Base-by-base conservation (phyloP, 345 rosid species). In the Clarkia xantiana region DNA sequence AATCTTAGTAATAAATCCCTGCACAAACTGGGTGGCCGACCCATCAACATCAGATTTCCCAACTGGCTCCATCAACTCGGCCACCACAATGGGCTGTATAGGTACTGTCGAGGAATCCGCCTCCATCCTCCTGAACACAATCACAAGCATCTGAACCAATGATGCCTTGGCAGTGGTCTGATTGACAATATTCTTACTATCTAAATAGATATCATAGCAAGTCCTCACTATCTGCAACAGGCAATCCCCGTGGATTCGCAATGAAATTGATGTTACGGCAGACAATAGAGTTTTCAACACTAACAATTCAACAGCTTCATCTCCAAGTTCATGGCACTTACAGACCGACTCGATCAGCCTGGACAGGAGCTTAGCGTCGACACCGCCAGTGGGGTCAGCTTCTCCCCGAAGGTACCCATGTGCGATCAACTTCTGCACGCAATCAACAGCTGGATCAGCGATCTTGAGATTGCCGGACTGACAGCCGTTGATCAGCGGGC, bases 81-180 rank as follows among this genome's bases (percentile, higher is more conserved):
- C 96, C n/a, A 91, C 96, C 2, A 91, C 96, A 63, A 91, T 91
- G 0, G 98, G 98, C 73, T 87, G 96, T 66, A 91, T 60, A 2
- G 98, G 98, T 13, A 84, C 86, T 0, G 96, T 82, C 0, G 95
- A 84, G 0, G 96, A 86, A 69, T 91, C 98, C 0, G 98, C 96
- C 70, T 91, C 98, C 98, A 91, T 91, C 55, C 98, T 75, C 76
- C 98, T 60, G 61, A 91, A 91, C 54, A 91, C 90, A 61, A 91
- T 91, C 53, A 91, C 98, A 60, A 86, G 56, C 95, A 91, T 91
- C 70, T 91, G 98, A 22, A 91, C 81, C 59, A 91, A 65, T 1
- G 98, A 91, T 5, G 99, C 99, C 63, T 87, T 91, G 0, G 99
- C 96, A 0, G 99, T 91, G 1, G 90, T 86, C 66, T 91, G 95